phyloP scores from a whole-genome alignment of 2,329 filamentous ascomycete genomes.

The Scytalidium sp. region DNA sequence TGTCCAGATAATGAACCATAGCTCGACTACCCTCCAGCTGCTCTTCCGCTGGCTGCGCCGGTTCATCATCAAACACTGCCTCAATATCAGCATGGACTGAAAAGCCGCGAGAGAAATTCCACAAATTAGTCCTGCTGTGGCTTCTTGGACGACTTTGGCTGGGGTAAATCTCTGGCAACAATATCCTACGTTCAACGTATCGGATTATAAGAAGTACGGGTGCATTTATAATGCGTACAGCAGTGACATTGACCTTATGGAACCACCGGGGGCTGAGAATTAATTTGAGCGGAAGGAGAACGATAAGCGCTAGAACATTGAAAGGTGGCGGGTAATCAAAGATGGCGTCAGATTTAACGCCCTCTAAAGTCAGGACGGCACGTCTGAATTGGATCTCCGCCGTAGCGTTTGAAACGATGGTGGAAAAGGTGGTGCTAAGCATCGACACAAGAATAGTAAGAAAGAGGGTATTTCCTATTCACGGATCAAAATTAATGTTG shows the following conservation, averaged over 20 bases:
- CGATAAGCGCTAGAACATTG: conserved; percentile 72
- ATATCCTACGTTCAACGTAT: conserved; percentile 63
- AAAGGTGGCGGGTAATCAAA: conserved; percentile 83
- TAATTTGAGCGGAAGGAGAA: conserved; percentile 75
- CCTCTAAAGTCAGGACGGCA: conserved; percentile 79
- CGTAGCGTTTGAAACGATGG: conserved; percentile 71
- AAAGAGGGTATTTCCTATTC: conserved; percentile 73
- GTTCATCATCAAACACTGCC: conserved; percentile 27
- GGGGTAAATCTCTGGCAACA: conserved; percentile 49
- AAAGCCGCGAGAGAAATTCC: conserved; percentile 25
- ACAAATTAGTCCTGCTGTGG: conserved; percentile 15
- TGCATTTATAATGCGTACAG: conserved; percentile 71
- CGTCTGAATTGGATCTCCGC: conserved; percentile 83
- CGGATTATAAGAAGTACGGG: conserved; percentile 72
- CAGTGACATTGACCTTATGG: conserved; percentile 82
- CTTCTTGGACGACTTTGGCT: conserved; percentile 15
- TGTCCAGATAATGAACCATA: conserved; percentile 3
- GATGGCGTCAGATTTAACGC: conserved; percentile 79
- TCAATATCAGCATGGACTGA: conserved; percentile 27
- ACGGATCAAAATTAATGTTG: not conserved
- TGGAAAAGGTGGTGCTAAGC: conserved; percentile 80
- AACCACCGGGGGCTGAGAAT: conserved; percentile 81
- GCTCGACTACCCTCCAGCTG: conserved; percentile 18
- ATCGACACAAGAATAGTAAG: conserved; percentile 87
- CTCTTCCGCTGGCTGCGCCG: conserved; percentile 19